Base-by-base conservation (phyloP, 495 filamentous ascomycete species). In the Neurospora sp. region DNA sequence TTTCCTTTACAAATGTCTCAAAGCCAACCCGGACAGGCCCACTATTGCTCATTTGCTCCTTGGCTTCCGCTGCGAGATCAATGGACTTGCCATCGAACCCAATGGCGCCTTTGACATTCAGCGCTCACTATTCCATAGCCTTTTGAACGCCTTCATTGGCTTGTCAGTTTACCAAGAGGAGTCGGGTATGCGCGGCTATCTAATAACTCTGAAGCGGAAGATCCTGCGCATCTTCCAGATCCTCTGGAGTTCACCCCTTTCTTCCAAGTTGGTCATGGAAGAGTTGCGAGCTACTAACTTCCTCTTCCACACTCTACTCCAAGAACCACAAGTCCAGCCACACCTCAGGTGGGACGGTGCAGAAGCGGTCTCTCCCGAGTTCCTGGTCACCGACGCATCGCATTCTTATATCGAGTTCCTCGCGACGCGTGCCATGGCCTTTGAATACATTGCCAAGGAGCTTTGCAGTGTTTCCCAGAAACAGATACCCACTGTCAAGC, bases 21-120 rank as follows among this genome's bases (percentile, higher is more conserved):
- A 85, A 48, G 87, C 90, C 20, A 88, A 90, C 38, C 88, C 90
- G 38, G 88, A 91, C 76, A 81, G 81, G 71, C 94, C 95, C 5
- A 95, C 90, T 18, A 88, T 98, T 68, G 94, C 95, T 3, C 96
- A 99, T 81, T 85, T 96, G 59, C 82, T 99, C 22, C 91, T 99
- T 27, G 96, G 96, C 1, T 98, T 99, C 78, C 84, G 85, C 40
- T 94, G 93, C 76, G 86, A 88, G 35, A 85, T 89, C 27, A 87
- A 87, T 69, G 83, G 84, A n/a, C 82, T 98, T 20, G 88, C 87
- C 69, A 81, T 96, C 35, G 82, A 89, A 61, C 77, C 87, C 0
- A 84, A 87, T 37, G 85, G 93, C 40, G 78, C 89, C 7, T 94
- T 97, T 75, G 86, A 88, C 41, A 79, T 87, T 22, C 85, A 88